phyloP scores from a whole-genome alignment of 2,329 filamentous ascomycete genomes.

The Dactylellina leptospora region DNA sequence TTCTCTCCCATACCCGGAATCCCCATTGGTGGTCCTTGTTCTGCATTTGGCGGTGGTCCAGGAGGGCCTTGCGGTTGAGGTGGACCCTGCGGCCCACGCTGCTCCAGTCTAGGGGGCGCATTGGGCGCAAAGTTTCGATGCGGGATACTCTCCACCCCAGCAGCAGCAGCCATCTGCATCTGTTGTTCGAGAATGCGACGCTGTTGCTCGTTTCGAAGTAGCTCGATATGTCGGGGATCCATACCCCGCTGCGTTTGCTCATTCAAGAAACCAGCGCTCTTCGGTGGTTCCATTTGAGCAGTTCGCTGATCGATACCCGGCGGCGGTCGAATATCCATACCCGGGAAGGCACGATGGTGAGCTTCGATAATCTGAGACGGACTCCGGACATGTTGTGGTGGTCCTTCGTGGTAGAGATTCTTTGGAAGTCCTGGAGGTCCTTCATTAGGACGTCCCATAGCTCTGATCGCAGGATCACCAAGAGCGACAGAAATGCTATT shows the following conservation, averaged over 20 bases:
- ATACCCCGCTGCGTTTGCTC: conserved; percentile 41
- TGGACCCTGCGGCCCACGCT: conserved; percentile 37
- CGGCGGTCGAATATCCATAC: conserved; percentile 49
- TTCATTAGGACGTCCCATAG: conserved; percentile 31
- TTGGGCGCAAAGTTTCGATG: conserved; percentile 46
- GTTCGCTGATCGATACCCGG: conserved; percentile 47
- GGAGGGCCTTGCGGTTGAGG: conserved; percentile 38
- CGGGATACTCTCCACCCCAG: conserved; percentile 25
- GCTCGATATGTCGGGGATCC: conserved; percentile 45
- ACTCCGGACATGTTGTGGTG: conserved; percentile 45
- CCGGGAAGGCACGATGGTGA: conserved; percentile 41
- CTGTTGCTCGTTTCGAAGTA: conserved; percentile 47
- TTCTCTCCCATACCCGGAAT: conserved; percentile 49
- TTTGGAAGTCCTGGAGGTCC: conserved; percentile 46
- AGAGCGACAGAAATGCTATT: conserved; percentile 15
- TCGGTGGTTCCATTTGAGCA: conserved; percentile 28
- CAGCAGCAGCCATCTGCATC: conserved; percentile 39
- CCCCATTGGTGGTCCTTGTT: conserved; percentile 50
- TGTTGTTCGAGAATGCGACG: conserved; percentile 36
- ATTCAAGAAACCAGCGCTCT: conserved; percentile 16
- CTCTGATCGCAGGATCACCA: conserved; percentile 40
- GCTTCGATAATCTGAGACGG: conserved; percentile 47
- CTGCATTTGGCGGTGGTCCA: conserved; percentile 19
- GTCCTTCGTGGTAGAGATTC: conserved; percentile 40
- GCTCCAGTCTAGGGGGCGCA: conserved; percentile 44